Evolutionary conservation across 2,329 filamentous ascomycete species (phyloP), one percentile per base, ranked within the genome.

Genomic region (Onygena corvina): DNA sequence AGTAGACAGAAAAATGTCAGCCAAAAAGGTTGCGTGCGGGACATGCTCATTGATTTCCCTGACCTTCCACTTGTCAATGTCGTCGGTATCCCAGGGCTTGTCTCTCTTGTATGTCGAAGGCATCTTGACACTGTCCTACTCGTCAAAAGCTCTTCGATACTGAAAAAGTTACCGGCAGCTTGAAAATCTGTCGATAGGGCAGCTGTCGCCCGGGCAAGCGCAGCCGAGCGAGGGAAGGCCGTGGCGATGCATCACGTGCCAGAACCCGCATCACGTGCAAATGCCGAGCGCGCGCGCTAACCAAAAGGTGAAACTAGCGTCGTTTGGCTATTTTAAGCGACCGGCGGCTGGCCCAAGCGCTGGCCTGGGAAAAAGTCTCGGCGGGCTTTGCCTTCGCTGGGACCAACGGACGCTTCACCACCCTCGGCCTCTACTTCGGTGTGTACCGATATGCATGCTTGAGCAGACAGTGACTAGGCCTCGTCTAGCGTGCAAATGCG

Each of bases 21-120:
- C 14, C 30, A 47, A 9, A 12, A 33, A 12, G 8, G 11, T 12
- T 46, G 29, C 8, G 18, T 4, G 25, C 21, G 30, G 18, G 30
- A 57, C 59, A 21, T n/a, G n/a, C n/a, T n/a, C n/a, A n/a, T n/a
- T n/a, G n/a, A n/a, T n/a, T n/a, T n/a, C n/a, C n/a, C n/a, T n/a
- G 46, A 82, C 81, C 74, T 88, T 90, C 88, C 88, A 96, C 67
- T 95, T 94, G 71, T 96, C 90, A 56, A 96, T 86, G 61, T 95
- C 92, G 54, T 94, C 89, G 50, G 89, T 94, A 61, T 95, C 89
- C 89, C 89, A 93, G 49, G 87, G 85, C 67, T 94, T 94, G 2
- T 93, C 86, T 58, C 79, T 83, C 54, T 94, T 84, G 70, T 94
- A 80, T 56, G 84, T 94, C 25, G 86, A 92, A 54, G 88, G 87